These are phyloP conservation scores for Neodidymelliopsis sp. DNA, from an alignment of 2,329 filamentous ascomycete genomes.

Conservation along the genomic window DNA sequence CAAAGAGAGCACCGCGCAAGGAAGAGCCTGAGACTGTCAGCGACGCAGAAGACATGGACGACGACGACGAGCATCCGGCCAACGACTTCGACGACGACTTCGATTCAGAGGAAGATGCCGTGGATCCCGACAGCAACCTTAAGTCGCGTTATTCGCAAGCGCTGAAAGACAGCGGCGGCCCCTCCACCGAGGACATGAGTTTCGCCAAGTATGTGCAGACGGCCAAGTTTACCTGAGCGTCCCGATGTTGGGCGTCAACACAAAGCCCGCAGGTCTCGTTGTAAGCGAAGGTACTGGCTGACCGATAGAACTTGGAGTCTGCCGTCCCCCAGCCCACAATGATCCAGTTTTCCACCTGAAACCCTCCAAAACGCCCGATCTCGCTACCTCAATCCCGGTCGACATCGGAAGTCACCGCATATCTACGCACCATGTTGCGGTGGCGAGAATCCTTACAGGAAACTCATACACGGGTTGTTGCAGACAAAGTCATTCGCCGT, in stretches of 20 bases:
- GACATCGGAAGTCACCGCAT: constrained; percentile 20
- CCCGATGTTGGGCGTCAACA: background rate
- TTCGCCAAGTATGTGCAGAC: constrained; percentile 59
- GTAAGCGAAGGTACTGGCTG: background rate
- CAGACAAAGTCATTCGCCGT: constrained; percentile 12
- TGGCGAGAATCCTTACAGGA: background rate
- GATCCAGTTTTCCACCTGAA: constrained; percentile 5
- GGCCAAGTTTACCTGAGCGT: constrained; percentile 45
- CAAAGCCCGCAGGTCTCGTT: background rate
- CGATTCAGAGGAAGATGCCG: constrained; percentile 64
- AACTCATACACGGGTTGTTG: constrained; percentile 1
- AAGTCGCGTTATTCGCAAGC: constrained; percentile 80
- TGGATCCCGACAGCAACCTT: constrained; percentile 68
- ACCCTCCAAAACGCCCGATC: constrained; percentile 3
- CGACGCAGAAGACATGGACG: constrained; percentile 60
- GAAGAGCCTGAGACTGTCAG: constrained; percentile 60
- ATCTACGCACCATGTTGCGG: background rate
- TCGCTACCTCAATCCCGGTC: constrained; percentile 24
- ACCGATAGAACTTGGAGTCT: background rate
- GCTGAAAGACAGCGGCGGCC: constrained; percentile 60
- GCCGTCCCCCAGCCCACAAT: background rate
- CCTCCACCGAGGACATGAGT: constrained; percentile 58
- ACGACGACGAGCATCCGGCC: constrained; percentile 42
- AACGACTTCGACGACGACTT: constrained; percentile 60
- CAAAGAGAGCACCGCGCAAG: constrained; percentile 47